Percentiles rank a stretch among this genome's conserved stretches.
Conservation (phyloP, 495 filamentous ascomycete species). For the Thermothielavioides terrestris region DNA sequence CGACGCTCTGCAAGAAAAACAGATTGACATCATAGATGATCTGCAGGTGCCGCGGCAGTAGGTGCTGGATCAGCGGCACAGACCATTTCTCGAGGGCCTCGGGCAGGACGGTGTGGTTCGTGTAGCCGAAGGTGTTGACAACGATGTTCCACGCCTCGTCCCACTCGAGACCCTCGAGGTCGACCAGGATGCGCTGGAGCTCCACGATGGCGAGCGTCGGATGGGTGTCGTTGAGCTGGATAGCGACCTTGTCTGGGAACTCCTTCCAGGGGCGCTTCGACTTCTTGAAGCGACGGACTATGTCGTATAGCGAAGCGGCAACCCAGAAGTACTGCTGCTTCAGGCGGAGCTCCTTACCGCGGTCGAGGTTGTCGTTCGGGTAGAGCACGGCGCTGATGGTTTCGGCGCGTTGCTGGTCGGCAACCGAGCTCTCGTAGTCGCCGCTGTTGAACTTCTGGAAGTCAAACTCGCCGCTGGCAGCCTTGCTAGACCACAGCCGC, state of each 20-base stretch:
- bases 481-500: conserved; percentile 93
- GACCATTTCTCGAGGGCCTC: conserved; percentile 99
- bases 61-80: conserved; percentile 81
- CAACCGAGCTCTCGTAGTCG: conserved; percentile 94
- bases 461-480: conserved; percentile 93
- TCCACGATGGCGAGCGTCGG: conserved; percentile 95
- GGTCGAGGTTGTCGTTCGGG: conserved; percentile 93
- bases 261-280: conserved; percentile 80
- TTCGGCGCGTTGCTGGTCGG: conserved; percentile 90
- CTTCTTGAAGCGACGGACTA: conserved; percentile 97
- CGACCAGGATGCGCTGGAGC: conserved; percentile 83
- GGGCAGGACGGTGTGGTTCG: conserved; percentile 95
- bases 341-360: conserved; percentile 91
- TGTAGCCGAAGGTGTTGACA: conserved; percentile 72
- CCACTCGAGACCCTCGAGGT: conserved; percentile 86
- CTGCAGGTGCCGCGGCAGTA: conserved; percentile 89
- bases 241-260: conserved; percentile 91
- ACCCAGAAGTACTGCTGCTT: conserved; percentile 99
- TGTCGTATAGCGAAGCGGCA: conserved; percentile 89
- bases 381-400: conserved; percentile 97
- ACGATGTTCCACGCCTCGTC: conserved; percentile 85
- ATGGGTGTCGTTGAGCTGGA: conserved; percentile 97
- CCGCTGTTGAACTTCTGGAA: conserved; percentile 99
- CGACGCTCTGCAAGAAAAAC: conserved; percentile 81
- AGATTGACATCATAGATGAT: conserved; percentile 99